A percentile compares a stretch with the other conserved stretches of the same genome.
phyloP scores from a whole-genome alignment of 805 yeast genomes.

The Ogataea zsoltii region DNA sequence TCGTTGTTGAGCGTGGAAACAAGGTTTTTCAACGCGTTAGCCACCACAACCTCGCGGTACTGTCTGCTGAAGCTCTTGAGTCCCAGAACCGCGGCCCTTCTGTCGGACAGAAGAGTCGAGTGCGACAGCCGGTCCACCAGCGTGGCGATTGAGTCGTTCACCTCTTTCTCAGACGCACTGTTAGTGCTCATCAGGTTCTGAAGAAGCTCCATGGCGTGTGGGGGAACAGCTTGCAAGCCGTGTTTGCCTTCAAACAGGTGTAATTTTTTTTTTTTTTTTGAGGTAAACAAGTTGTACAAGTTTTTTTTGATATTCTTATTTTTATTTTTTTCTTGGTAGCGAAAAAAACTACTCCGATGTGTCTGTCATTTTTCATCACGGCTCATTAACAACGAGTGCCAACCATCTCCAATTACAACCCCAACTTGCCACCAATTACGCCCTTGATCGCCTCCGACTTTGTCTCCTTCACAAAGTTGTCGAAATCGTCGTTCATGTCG shows the following conservation, averaged over 20 bases:
- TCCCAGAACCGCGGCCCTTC: slow-evolving; percentile 89
- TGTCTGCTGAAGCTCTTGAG: slow-evolving; percentile 86
- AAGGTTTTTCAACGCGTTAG: slow-evolving; percentile 77
- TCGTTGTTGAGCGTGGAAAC: slow-evolving; percentile 67
- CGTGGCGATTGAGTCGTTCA: slow-evolving; percentile 82
- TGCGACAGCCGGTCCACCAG: slow-evolving; percentile 85
- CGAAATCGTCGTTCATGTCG: slow-evolving; percentile 34
- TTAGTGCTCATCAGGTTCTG: slow-evolving; percentile 37
- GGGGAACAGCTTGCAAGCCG: too few relatives aligned
- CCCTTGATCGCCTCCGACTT: slow-evolving; percentile 33
- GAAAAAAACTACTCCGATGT: too few relatives aligned
- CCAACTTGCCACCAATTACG: slow-evolving; percentile 25
- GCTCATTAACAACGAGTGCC: not conserved
- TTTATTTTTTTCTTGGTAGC: slow-evolving; percentile 6
- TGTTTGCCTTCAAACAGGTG: not conserved
- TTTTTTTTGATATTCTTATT: slow-evolving; percentile 4
- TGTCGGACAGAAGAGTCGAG: slow-evolving; percentile 77
- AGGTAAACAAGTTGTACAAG: not conserved
- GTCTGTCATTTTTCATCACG: not conserved
- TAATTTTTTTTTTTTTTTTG: too few relatives aligned
- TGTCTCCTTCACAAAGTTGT: slow-evolving; percentile 30
- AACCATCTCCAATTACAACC: slow-evolving; percentile 10
- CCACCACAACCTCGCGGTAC: slow-evolving; percentile 87
- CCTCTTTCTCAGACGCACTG: slow-evolving; percentile 39
- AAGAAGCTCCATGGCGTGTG: slow-evolving; percentile 32